Evolutionary conservation across 2,329 filamentous ascomycete genomes (phyloP).

Genomic region (Aspergillus puulaauensis): DNA sequence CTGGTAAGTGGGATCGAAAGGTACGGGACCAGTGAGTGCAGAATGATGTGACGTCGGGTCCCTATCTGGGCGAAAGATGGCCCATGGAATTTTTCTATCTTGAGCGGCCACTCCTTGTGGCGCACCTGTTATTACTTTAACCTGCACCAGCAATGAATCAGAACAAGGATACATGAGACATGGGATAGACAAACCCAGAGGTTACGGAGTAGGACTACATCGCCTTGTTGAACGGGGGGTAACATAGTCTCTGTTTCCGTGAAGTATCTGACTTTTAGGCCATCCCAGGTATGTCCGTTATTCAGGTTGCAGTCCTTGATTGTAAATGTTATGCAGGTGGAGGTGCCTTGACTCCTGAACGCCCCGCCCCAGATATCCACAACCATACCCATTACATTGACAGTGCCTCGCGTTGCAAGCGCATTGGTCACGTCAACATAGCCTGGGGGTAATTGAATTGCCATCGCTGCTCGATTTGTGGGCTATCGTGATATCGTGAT

Average conservation of each 20-base stretch:
- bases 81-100: slow-evolving; percentile 30
- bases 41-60: slow-evolving; percentile 19
- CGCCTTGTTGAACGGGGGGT: slow-evolving; percentile 52
- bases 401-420: slow-evolving; percentile 33
- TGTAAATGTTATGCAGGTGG: slow-evolving; percentile 62
- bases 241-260: slow-evolving; percentile 43
- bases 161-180: background rate
- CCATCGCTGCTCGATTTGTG: background rate
- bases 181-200: slow-evolving; percentile 49
- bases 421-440: slow-evolving; percentile 51
- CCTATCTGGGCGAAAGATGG: slow-evolving; percentile 32
- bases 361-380: slow-evolving; percentile 60
- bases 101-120: slow-evolving; percentile 29
- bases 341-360: slow-evolving; percentile 51
- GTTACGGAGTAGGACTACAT: slow-evolving; percentile 64
- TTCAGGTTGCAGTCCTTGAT: slow-evolving; percentile 58
- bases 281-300: slow-evolving; percentile 41
- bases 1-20: slow-evolving; percentile 24
- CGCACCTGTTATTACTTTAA: slow-evolving; percentile 21
- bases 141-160: slow-evolving; percentile 13
- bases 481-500: background rate
- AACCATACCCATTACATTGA: slow-evolving; percentile 70
- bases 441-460: slow-evolving; percentile 20
- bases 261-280: slow-evolving; percentile 62
- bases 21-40: slow-evolving; percentile 28